Base-by-base conservation (phyloP, 2,329 filamentous ascomycete species). In the Calonectria leucothoes region DNA sequence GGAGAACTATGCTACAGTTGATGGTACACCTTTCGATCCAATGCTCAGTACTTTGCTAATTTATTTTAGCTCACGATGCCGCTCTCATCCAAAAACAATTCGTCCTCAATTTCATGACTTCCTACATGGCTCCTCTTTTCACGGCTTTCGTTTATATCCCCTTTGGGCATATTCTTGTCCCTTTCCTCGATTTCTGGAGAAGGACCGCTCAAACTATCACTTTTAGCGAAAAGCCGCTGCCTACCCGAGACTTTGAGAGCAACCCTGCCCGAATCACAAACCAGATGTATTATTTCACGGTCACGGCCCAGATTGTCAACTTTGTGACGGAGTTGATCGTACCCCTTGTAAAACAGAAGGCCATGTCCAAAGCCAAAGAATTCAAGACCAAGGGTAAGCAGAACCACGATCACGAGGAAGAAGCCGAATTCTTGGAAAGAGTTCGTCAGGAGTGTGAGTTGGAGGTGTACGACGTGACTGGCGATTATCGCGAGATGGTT, bases 101-200 rank as follows among this genome's bases (percentile, higher is more conserved):
- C 81, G 92, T 98, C 17, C 91, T 98, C 81, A 98, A 98, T 87
- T 98, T 98, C 85, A 96, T 98, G 85, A 98, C 95, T 7, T 98
- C 96, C 0, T 98, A 98, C 83, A 92, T 98, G 66, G 94, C 95
- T 1, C 93, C 97, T n/a, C 93, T 98, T 81, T 90, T 98, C 23
- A 98, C 96, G 0, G 95, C 96, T 0, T 98, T 98, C 79, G 92
- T 98, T 75, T 98, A 98, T 80, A 94, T 98, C 25, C 96, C 96
- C 0, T 98, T 98, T 79, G 96, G 95, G 17, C 91, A 92, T 73
- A 85, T 95, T 57, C 91, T 99, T 14, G 92, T 97, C 0, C 96
- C 97, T 0, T 94, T 97, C 81, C 91, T 99, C 6, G 93, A 98
- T 78, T 86, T 98, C 71, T 96, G 98, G 86, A 91, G 91, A 74